These are phyloP conservation scores for Sclerotinia glacialis DNA, from an alignment of 2,329 filamentous ascomycete species.

Conservation along the genomic window DNA sequence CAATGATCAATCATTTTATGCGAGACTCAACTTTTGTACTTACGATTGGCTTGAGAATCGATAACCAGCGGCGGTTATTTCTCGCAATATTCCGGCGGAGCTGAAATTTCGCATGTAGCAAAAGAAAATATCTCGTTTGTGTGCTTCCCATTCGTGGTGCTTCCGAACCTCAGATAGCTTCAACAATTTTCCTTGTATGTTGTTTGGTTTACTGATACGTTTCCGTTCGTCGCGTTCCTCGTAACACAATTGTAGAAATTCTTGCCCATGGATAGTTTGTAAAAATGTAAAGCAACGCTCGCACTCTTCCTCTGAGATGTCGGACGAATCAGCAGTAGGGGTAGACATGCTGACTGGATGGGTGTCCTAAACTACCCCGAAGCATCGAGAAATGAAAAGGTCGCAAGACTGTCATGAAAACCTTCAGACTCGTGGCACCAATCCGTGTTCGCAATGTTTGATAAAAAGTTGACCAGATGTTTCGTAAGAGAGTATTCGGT, in stretches of 20 bases:
- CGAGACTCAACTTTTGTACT: not conserved
- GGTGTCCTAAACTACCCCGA: not conserved
- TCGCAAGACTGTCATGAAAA: not conserved
- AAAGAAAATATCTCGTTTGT: conserved; percentile 9
- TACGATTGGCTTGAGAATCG: conserved; percentile 18
- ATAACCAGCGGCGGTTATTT: not conserved
- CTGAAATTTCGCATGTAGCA: conserved; percentile 12
- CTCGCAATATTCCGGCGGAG: conserved; percentile 11
- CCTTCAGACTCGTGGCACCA: not conserved
- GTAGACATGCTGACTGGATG: conserved; percentile 5
- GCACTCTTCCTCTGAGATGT: conserved; percentile 2
- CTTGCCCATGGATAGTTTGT: conserved; percentile 1
- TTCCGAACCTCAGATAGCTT: conserved; percentile 3
- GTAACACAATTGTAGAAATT: conserved; percentile 11
- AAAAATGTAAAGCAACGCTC: conserved; percentile 17
- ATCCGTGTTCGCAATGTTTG: not conserved
- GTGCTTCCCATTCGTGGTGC: conserved; percentile 13
- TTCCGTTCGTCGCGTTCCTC: conserved; percentile 8
- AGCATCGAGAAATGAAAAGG: not conserved
- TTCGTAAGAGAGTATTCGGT: not conserved
- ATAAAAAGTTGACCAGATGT: too few species aligned
- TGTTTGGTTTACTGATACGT: conserved; percentile 13
- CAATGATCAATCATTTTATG: not conserved
- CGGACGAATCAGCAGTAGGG: not conserved
- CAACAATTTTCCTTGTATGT: not conserved